Evolutionary conservation across 2,329 filamentous ascomycete species (phyloP), one percentile per base, ranked within the genome.

Genomic region (Venturiaceae sp.): DNA sequence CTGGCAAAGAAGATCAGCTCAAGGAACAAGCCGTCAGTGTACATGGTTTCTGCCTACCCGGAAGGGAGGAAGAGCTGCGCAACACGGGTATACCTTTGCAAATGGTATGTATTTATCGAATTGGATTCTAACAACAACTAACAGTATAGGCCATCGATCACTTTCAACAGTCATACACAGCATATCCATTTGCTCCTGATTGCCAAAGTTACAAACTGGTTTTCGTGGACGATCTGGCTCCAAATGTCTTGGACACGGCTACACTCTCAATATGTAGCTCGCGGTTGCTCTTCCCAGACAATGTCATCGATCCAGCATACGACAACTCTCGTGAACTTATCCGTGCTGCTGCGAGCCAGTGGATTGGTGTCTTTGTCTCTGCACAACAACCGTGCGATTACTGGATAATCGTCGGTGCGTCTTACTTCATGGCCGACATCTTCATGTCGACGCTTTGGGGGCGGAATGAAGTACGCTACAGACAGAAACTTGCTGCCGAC

Each of bases 351-450:
- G 90, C 94, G 11, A 89, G 85, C 60, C 94, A 99, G 70, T 99
- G 92, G 88, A 89, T 94, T 63, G 94, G 94, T 16, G 87, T 99
- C 62, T 92, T 92, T 67, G 88, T 99, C 64, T 86, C 95, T 53
- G 87, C 94, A 0, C 89, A 91, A 67, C 84, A 87, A 41, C 83
- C 85, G 19, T 80, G 81, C 55, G 94, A 99, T 70, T 83, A 85
- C 57, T 99, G 94, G 94, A 84, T 95, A 21, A 86, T 92, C 13
- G 82, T 94, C 57, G 95, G 92, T 14, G 87, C 95, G 52, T 88
- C 92, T 0, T 92, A 92, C 76, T 99, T 90, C 75, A 95, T 99
- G 81, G 91, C 92, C 1, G 92, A 96, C 65, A 81, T 90, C 3
- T 96, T 95, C 72, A 89, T 97, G 82, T 90, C 86, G 69, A 86